A percentile compares a stretch with the other conserved stretches of the same genome.
These are phyloP conservation scores for Eutypella sp. DNA, from an alignment of 2,329 filamentous ascomycete genomes.

Conservation along the genomic window DNA sequence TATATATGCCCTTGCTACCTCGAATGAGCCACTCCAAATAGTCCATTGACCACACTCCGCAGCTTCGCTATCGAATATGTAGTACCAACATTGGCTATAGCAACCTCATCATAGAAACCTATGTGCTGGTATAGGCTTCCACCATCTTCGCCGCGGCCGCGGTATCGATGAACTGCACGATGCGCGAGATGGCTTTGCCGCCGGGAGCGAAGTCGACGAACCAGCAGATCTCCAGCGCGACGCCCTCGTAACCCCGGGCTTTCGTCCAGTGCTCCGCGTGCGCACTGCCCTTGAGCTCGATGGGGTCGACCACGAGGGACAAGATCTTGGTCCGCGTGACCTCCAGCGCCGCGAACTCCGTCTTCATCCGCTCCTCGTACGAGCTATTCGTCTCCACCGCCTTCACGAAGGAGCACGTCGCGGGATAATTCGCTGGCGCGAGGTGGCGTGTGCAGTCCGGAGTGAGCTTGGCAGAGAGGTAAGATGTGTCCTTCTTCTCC, in stretches of 20 bases:
- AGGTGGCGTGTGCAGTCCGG: slow-evolving; percentile 3
- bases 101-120: too few relatives aligned
- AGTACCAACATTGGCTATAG: too few relatives aligned
- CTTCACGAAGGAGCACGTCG: slow-evolving; percentile 1
- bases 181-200: slow-evolving; percentile 4
- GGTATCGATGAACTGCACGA: slow-evolving; percentile 8
- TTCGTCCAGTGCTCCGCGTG: slow-evolving; percentile 7
- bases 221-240: slow-evolving; percentile 7
- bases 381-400: slow-evolving; percentile 1
- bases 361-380: slow-evolving; percentile 2
- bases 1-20: too few relatives aligned
- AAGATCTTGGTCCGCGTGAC: slow-evolving; percentile 1
- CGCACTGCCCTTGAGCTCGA: slow-evolving; percentile 1
- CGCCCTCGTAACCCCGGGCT: neutral
- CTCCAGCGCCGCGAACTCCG: slow-evolving; percentile 1
- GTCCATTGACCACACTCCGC: too few relatives aligned
- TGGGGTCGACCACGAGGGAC: slow-evolving; percentile 1
- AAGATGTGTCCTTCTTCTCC: slow-evolving; percentile 1
- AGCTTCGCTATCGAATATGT: too few relatives aligned
- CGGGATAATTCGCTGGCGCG: slow-evolving; percentile 2
- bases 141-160: slow-evolving; percentile 1
- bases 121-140: too few relatives aligned
- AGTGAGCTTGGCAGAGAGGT: neutral
- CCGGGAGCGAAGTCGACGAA: slow-evolving; percentile 5
- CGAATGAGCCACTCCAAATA: too few relatives aligned